phyloP scores from a whole-genome alignment of 192 early-diverging fungal species.

The Backusella macrospora region DNA sequence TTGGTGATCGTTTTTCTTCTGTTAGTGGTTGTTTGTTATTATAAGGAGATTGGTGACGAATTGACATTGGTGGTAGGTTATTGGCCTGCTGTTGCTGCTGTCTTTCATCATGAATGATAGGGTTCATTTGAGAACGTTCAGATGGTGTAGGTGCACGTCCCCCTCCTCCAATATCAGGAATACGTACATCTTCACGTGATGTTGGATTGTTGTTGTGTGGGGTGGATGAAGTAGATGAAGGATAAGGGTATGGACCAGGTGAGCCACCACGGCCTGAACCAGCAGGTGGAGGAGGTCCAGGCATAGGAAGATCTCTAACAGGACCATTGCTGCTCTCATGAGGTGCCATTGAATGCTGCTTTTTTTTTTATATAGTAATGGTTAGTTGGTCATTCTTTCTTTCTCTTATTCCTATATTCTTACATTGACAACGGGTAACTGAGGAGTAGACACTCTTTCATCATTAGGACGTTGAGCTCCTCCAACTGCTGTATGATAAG shows the following conservation, averaged over 20 bases:
- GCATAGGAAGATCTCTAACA: conserved; percentile 39
- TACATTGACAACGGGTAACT: conserved; percentile 20
- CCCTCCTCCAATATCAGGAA: conserved; percentile 37
- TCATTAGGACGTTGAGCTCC: conserved; percentile 6
- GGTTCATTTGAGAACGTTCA: conserved; percentile 38
- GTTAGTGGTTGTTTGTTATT: neutral
- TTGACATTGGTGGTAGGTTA: conserved; percentile 22
- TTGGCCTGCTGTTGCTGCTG: neutral
- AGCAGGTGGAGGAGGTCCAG: conserved; percentile 11
- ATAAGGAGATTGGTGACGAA: neutral
- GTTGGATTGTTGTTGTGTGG: neutral
- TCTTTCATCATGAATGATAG: conserved; percentile 26
- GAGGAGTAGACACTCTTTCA: conserved; percentile 19
- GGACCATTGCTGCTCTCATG: conserved; percentile 34
- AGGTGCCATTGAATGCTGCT: conserved; percentile 18
- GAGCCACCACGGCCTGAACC: conserved; percentile 25
- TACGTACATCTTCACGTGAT: conserved; percentile 26
- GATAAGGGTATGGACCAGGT: conserved; percentile 26
- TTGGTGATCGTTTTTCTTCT: conserved; percentile 23
- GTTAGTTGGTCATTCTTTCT: neutral
- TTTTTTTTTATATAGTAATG: too few relatives aligned
- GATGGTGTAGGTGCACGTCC: conserved; percentile 38
- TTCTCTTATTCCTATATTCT: neutral
- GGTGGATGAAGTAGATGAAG: neutral
- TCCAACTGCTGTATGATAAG: conserved; percentile 25